These are phyloP conservation scores for Zygotorulaspora florentina DNA, from an alignment of 805 yeast genomes.

Conservation along the genomic window DNA sequence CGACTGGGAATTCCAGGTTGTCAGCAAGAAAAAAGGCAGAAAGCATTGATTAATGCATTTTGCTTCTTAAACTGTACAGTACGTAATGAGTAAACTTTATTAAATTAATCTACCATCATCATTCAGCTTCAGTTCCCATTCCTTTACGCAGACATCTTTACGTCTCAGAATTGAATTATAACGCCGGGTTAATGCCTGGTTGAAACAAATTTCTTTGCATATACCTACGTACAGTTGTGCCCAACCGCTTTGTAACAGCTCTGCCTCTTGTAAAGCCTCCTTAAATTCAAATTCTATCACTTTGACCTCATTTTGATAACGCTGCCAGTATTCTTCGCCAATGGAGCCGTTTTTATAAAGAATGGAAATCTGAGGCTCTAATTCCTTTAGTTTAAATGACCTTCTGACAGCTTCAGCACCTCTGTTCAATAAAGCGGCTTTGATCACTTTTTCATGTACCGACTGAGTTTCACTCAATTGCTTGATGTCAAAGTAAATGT, in stretches of 20 bases:
- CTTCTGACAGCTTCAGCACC: conserved; percentile 89
- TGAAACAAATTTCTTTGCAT: conserved; percentile 86
- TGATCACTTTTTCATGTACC: conserved; percentile 74
- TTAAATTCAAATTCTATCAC: conserved; percentile 76
- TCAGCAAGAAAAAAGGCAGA: conserved; percentile 55
- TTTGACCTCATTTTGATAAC: conserved; percentile 72
- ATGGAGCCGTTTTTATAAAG: conserved; percentile 84
- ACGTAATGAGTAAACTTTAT: conserved; percentile 11
- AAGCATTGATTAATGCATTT: conserved; percentile 23
- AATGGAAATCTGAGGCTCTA: conserved; percentile 60
- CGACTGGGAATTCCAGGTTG: conserved; percentile 65
- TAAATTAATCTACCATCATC: conserved; percentile 29
- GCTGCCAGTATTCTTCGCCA: conserved; percentile 83
- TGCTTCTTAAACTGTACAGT: conserved; percentile 3
- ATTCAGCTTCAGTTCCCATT: conserved; percentile 32
- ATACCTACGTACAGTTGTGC: conserved; percentile 67
- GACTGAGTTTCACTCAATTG: conserved; percentile 38
- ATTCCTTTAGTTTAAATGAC: conserved; percentile 75
- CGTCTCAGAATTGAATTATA: conserved; percentile 39
- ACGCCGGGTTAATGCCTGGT: conserved; percentile 85
- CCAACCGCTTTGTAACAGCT: conserved; percentile 73
- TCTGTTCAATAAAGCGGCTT: conserved; percentile 61
- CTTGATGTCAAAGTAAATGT: conserved; percentile 58
- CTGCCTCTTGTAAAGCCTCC: conserved; percentile 73
- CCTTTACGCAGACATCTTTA: conserved; percentile 31